Conservation (phyloP, 73 alveolate genomes). For the Blepharisma stoltei region DNA sequence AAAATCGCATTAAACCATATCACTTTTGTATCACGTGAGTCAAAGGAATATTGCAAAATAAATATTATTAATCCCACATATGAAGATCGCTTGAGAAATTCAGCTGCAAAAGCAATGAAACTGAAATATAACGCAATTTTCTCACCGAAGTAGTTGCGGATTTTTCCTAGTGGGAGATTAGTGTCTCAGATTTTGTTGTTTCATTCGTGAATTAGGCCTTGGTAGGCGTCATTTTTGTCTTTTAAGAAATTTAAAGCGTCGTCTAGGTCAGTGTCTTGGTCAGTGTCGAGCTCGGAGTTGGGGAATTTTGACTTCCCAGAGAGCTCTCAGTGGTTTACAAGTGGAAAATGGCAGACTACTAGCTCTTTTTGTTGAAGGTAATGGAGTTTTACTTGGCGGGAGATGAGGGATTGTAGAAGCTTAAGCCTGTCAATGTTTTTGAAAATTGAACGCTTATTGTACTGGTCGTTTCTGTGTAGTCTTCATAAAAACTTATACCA, state of each 20-base stretch:
- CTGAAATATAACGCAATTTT: slow-evolving; percentile 37
- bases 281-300: not conserved
- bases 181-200: not conserved
- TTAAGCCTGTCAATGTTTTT: slow-evolving; percentile 12
- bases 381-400: not conserved
- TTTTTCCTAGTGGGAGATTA: slow-evolving; percentile 29
- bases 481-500: not conserved
- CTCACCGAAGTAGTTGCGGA: slow-evolving; percentile 41
- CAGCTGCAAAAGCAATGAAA: slow-evolving; percentile 13
- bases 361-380: slow-evolving; percentile 2
- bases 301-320: not conserved
- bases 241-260: no score
- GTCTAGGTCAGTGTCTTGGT: not conserved
- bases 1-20: not conserved
- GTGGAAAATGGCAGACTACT: not conserved
- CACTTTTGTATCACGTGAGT: not conserved
- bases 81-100: slow-evolving; percentile 22
- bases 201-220: slow-evolving; percentile 21
- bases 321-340: slow-evolving; percentile 1
- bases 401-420: not conserved
- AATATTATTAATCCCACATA: slow-evolving; percentile 32
- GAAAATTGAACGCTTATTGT: not conserved
- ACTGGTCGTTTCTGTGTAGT: not conserved
- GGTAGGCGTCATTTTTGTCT: no score
- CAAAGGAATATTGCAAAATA: not conserved